A percentile compares a stretch with the other conserved stretches of the same genome.
Evolutionary conservation across 352 stramenopile genomes (phyloP).

Genomic region (Pythium brachiatum): DNA sequence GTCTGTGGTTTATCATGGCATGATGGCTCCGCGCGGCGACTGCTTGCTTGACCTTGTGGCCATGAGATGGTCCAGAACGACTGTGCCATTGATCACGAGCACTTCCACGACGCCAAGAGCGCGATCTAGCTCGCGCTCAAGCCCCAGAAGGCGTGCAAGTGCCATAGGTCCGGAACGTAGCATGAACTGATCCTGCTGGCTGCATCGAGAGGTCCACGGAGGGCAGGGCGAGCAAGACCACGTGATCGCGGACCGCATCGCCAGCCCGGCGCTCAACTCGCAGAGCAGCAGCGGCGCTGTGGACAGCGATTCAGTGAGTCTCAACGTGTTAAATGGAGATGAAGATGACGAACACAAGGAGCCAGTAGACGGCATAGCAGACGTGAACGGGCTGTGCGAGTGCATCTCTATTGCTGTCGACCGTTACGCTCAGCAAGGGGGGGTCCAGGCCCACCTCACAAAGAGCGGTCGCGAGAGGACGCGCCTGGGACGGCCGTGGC

Average conservation of each 20-base stretch:
- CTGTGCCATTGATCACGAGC: conserved; percentile 62
- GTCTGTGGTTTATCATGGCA: no score
- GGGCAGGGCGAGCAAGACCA: conserved; percentile 76
- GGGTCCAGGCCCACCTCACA: conserved; percentile 56
- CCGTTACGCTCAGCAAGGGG: conserved; percentile 85
- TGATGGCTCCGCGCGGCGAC: conserved; percentile 41
- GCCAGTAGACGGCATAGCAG: conserved; percentile 58
- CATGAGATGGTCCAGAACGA: conserved; percentile 64
- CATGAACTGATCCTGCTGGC: conserved; percentile 45
- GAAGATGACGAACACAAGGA: conserved; percentile 38
- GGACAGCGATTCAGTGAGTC: conserved; percentile 21
- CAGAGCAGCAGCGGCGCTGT: conserved; percentile 19
- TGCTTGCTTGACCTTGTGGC: conserved; percentile 62
- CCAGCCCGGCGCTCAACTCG: background rate
- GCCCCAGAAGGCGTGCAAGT: conserved; percentile 36
- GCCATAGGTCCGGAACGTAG: conserved; percentile 36
- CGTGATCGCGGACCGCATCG: conserved; percentile 27
- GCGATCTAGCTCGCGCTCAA: conserved; percentile 70
- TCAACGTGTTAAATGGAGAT: conserved; percentile 24
- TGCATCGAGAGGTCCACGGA: conserved; percentile 53
- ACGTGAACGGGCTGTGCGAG: conserved; percentile 82
- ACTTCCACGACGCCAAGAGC: conserved; percentile 46
- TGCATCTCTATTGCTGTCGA: conserved; percentile 77
- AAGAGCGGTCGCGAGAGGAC: conserved; percentile 42
- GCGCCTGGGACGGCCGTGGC: background rate